Conservation (phyloP, 108 stramenopile genomes). For the Pseudonitzschia pungens region DNA sequence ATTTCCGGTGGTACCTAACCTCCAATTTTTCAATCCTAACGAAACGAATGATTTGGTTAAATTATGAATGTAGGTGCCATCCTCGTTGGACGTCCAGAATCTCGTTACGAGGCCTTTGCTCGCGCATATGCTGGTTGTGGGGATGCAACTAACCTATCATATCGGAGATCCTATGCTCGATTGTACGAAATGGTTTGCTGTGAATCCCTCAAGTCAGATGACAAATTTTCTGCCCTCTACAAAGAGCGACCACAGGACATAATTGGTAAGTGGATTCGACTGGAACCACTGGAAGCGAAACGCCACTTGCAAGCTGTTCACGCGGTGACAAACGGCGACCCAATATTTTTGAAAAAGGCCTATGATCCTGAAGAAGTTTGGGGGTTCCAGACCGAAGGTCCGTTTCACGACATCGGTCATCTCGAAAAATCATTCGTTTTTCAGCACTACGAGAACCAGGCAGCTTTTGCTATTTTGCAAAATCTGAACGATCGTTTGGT, state of each 20-base stretch:
- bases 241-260: slow-evolving; percentile 54
- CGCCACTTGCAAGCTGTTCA: slow-evolving; percentile 59
- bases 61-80: slow-evolving; percentile 47
- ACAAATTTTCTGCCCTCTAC: slow-evolving; percentile 45
- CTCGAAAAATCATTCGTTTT: slow-evolving; percentile 65
- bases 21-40: not conserved
- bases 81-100: slow-evolving; percentile 67
- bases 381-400: slow-evolving; percentile 80
- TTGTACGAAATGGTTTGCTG: slow-evolving; percentile 27
- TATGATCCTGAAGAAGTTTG: slow-evolving; percentile 79
- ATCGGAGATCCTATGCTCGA: slow-evolving; percentile 59
- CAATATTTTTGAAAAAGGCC: slow-evolving; percentile 47
- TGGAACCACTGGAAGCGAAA: slow-evolving; percentile 63
- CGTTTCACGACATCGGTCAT: slow-evolving; percentile 47
- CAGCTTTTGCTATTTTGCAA: slow-evolving; percentile 79
- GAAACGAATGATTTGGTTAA: no score
- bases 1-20: not conserved
- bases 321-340: slow-evolving; percentile 64
- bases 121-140: slow-evolving; percentile 83
- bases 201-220: slow-evolving; percentile 57
- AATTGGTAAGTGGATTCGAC: slow-evolving; percentile 59
- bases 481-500: slow-evolving; percentile 64
- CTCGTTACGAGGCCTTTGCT: slow-evolving; percentile 85
- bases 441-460: slow-evolving; percentile 53
- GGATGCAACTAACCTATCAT: slow-evolving; percentile 38